Evolutionary conservation across 2,329 filamentous ascomycete genomes (phyloP).

Genomic region (Alternaria postmessia): DNA sequence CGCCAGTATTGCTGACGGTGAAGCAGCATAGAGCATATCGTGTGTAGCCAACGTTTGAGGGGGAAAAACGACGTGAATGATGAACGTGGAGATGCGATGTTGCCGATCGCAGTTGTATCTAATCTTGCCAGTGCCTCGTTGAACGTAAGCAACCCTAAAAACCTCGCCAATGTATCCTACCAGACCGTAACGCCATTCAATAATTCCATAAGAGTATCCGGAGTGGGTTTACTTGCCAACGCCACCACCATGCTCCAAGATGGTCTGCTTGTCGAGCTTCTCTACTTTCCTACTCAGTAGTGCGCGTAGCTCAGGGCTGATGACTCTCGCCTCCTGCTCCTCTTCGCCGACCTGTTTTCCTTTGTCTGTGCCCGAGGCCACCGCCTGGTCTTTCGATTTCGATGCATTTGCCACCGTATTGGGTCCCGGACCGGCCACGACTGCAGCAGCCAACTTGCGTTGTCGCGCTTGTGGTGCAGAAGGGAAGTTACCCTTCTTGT

Average conservation of each 20-base stretch:
- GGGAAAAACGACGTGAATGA: constrained; percentile 8
- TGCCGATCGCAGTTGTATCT: neutral
- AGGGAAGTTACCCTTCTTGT: constrained; percentile 89
- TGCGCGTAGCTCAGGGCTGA: constrained; percentile 69
- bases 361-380: constrained; percentile 41
- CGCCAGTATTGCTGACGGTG: neutral
- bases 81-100: constrained; percentile 8
- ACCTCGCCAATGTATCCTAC: neutral
- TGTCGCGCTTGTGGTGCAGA: constrained; percentile 58
- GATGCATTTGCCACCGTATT: constrained; percentile 24
- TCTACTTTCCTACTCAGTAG: constrained; percentile 69
- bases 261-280: constrained; percentile 57
- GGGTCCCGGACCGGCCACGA: constrained; percentile 42
- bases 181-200: constrained; percentile 14
- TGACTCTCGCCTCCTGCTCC: constrained; percentile 58
- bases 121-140: constrained; percentile 2
- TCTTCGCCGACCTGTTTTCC: constrained; percentile 46
- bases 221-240: constrained; percentile 11
- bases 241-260: constrained; percentile 45
- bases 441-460: constrained; percentile 53
- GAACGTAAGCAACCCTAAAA: neutral
- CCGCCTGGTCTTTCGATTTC: constrained; percentile 27
- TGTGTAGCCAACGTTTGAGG: constrained; percentile 12
- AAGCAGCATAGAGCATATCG: neutral
- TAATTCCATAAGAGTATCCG: neutral